phyloP scores from a whole-genome alignment of 192 early-diverging fungal genomes.

The Linderina pennispora region DNA sequence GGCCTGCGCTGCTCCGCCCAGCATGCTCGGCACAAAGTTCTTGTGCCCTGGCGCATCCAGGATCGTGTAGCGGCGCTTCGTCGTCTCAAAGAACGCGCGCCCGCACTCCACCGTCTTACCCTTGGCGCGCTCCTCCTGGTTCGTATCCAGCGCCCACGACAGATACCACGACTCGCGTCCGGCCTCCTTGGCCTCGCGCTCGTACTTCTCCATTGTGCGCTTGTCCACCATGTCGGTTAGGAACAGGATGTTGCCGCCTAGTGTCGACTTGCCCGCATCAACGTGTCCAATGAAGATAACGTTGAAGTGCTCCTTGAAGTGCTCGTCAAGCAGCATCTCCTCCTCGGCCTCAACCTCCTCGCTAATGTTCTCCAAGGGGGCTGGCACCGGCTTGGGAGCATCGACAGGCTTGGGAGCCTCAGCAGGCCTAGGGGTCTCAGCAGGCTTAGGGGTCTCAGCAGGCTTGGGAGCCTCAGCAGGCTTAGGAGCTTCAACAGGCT shows the following conservation, averaged over 20 bases:
- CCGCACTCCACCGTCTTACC: slow-evolving; percentile 99
- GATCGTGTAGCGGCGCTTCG: slow-evolving; percentile 92
- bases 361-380: background rate
- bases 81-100: slow-evolving; percentile 95
- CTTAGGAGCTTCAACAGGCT: slow-evolving; percentile 21
- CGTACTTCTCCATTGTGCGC: slow-evolving; percentile 98
- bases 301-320: slow-evolving; percentile 93
- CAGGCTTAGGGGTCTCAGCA: slow-evolving; percentile 2
- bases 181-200: slow-evolving; percentile 96
- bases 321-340: slow-evolving; percentile 59
- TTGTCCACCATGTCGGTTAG: slow-evolving; percentile 99
- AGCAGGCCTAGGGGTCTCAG: background rate
- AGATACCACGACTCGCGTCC: slow-evolving; percentile 98
- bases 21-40: slow-evolving; percentile 97
- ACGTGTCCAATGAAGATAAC: slow-evolving; percentile 99
- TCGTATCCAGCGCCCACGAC: slow-evolving; percentile 97
- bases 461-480: slow-evolving; percentile 10
- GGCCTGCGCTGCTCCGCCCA: slow-evolving; percentile 93
- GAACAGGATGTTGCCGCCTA: slow-evolving; percentile 93
- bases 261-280: slow-evolving; percentile 95
- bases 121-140: slow-evolving; percentile 95
- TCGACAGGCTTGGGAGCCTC: slow-evolving; percentile 1
- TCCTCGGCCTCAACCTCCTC: slow-evolving; percentile 52
- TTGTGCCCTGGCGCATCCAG: slow-evolving; percentile 99
- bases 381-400: background rate